Base-by-base conservation (phyloP, 345 rosid species). In the Populus pruinosa region DNA sequence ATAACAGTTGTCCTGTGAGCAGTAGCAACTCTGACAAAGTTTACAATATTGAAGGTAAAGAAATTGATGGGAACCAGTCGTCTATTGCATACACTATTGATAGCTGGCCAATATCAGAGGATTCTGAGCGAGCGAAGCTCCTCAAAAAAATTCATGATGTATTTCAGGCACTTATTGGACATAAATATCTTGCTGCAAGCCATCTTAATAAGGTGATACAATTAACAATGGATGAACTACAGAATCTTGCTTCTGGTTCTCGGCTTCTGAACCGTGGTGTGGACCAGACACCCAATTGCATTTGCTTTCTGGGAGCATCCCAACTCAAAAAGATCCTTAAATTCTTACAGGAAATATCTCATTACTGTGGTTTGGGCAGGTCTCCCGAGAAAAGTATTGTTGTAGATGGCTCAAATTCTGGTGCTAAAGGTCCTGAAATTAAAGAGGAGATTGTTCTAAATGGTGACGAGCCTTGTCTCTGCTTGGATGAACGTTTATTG, bases 281-380 rank as follows among this genome's bases (percentile, higher is more conserved):
- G 70, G 91, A 84, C 79, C 92, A 87, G 78, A 85, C 94, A 76
- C 97, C 92, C 11, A 67, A 85, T 64, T 91, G 93, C 87, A 92
- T 93, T 69, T 87, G 96, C 89, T 90, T 96, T 79, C 79, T 96
- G 83, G 98, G 93, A 77, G 95, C 91, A 65, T 65, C 83, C 68
- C 97, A 90, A 78, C 99, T 96, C 69, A 85, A 74, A 86, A 92
- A 90, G 85, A 87, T 93, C 77, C 89, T 92, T 41, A 91, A 92
- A 81, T 96, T 90, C 88, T 85, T 96, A 87, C 98, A 92, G 89
- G 98, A 92, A 67, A 70, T 93, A 61, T 88, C 94, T 77, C 89
- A 87, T 80, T 86, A 89, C 74, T 91, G 97, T 85, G 90, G 91
- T 78, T 85, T 93, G 87, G 86, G 88, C 83, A 88, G 89, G 80